A percentile compares a stretch with the other conserved stretches of the same genome.
phyloP scores from a whole-genome alignment of 345 rosid species.

The Hibiscus trionum region DNA sequence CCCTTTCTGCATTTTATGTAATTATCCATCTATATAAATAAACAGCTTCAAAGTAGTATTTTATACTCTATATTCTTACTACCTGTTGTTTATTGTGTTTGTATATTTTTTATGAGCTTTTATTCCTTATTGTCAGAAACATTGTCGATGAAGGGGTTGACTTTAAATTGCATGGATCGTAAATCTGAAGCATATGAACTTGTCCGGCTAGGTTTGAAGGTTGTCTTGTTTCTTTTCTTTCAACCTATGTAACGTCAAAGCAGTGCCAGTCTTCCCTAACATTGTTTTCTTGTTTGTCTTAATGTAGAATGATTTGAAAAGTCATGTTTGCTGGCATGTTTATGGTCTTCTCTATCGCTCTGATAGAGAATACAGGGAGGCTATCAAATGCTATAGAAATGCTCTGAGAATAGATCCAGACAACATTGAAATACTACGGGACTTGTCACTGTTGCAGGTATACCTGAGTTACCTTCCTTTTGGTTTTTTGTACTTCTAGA shows the following conservation, averaged over 20 bases:
- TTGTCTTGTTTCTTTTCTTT: slow-evolving; percentile 22
- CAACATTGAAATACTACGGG: slow-evolving; percentile 92
- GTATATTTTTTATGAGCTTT: not conserved
- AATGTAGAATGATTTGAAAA: slow-evolving; percentile 92
- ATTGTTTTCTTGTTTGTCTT: slow-evolving; percentile 13
- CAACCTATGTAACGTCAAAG: slow-evolving; percentile 5
- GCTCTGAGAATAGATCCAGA: slow-evolving; percentile 95
- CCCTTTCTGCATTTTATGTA: not conserved
- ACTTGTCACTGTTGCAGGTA: slow-evolving; percentile 95
- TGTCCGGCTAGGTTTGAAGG: slow-evolving; percentile 93
- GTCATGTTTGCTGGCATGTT: slow-evolving; percentile 99
- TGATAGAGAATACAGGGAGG: slow-evolving; percentile 98
- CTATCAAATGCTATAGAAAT: slow-evolving; percentile 95
- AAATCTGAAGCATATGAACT: slow-evolving; percentile 97
- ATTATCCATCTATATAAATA: not conserved
- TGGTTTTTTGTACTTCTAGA: not conserved
- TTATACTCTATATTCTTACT: too few species aligned
- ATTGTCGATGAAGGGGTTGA: slow-evolving; percentile 95
- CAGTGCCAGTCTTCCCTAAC: slow-evolving; percentile 6
- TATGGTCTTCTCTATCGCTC: slow-evolving; percentile 97
- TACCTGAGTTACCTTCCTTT: not conserved
- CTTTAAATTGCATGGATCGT: slow-evolving; percentile 98
- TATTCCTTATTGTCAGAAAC: slow-evolving; percentile 52
- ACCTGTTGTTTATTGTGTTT: not conserved
- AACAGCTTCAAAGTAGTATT: not conserved